Base-by-base conservation (phyloP, 169 alveolate species). In the Plasmodium chabaudi region DNA sequence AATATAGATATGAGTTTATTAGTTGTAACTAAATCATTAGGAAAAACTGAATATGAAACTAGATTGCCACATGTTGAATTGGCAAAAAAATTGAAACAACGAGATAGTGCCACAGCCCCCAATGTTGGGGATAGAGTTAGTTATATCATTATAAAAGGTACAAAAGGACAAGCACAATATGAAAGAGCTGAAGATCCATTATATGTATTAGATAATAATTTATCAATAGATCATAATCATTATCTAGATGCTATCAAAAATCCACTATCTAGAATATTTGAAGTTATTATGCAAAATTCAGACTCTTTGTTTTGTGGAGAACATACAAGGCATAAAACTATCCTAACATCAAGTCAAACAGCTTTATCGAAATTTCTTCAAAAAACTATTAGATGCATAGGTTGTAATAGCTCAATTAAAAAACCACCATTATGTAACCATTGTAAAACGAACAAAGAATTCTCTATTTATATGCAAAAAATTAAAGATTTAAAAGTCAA, bases 141-240 rank as follows among this genome's bases (percentile, higher is more conserved):
- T 53, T 99, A 97, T 92, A 98, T 97, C 10, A 97, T 98, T 17
- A 95, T 97, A 19, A 97, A 98, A 95, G 99, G 99, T 19, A 94
- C 97, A 27, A 97, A 97, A 91, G 98, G 98, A 27, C 96, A 97
- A 21, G 98, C 97, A 63, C 98, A 95, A 71, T 98, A 98, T 92
- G 99, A 99, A 93, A 95, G 98, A 72, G 99, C 99, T 25, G 99
- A 99, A 92, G 99, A 99, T 91, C 99, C 99, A 59, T 92, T 98
- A 39, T 98, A 96, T 92, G 99, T 98, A 6, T 93, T 98, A 57
- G 98, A 98, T 87, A 95, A 98, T 79, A 98, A 97, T 92, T 88
- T 98, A 39, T 99, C 99, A 4, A 97, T 99, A 21, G 99, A 99
- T 92, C 97, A 98, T 49, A 98, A 97, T 87, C 98, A 98, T 91